Evolutionary conservation across 1,284 basidiomycete species (phyloP).

Genomic region (Rhodotorula sp.): DNA sequence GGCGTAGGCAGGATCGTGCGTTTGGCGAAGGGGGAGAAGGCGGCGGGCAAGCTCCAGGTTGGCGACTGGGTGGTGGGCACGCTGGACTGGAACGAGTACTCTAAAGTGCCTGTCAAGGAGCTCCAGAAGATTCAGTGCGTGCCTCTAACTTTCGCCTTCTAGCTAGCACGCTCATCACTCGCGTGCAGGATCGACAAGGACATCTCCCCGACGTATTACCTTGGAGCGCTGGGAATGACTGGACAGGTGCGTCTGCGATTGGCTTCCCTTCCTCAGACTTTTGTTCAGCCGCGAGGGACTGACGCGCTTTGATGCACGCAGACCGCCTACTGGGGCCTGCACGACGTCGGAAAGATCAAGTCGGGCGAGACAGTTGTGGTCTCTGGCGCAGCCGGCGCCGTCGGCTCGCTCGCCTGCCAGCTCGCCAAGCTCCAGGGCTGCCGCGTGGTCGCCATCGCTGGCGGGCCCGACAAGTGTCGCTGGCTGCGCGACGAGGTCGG

Average conservation of each 20-base stretch:
- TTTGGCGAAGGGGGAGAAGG: neutral
- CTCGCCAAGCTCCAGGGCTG: conserved; percentile 53
- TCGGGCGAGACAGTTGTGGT: conserved; percentile 79
- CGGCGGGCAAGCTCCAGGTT: conserved; percentile 12
- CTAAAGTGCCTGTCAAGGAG: conserved; percentile 33
- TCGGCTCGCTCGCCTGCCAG: conserved; percentile 54
- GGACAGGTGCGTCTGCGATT: conserved; percentile 11
- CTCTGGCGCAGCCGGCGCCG: conserved; percentile 85
- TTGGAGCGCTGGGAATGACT: conserved; percentile 49
- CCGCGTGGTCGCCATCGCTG: conserved; percentile 81
- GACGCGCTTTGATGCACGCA: conserved; percentile 31
- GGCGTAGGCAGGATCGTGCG: conserved; percentile 38
- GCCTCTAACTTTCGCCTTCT: neutral
- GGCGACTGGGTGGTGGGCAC: conserved; percentile 37
- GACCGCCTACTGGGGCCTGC: conserved; percentile 64
- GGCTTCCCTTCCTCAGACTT: neutral
- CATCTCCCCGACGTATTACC: conserved; percentile 42
- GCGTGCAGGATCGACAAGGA: neutral
- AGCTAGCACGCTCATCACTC: neutral
- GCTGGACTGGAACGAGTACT: conserved; percentile 41
- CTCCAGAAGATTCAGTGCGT: conserved; percentile 34
- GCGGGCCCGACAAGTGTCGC: conserved; percentile 73
- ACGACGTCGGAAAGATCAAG: conserved; percentile 74
- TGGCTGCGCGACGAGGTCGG: conserved; percentile 80
- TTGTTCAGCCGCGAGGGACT: neutral